Base-by-base conservation (phyloP, 805 yeast genomes). In the Starmerella stigmatis region DNA sequence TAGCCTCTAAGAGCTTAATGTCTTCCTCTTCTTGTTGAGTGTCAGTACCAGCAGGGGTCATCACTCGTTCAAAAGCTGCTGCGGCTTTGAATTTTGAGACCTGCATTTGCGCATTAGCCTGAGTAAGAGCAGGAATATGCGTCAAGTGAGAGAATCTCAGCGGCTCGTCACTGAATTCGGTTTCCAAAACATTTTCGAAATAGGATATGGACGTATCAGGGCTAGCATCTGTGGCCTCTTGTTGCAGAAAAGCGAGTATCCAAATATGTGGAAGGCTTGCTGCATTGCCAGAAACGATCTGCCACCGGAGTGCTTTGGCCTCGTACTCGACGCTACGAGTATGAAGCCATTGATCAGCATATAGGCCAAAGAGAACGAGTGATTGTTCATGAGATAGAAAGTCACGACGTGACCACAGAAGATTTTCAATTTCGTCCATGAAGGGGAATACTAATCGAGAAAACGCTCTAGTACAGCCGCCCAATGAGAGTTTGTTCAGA, bases 11-110 rank as follows among this genome's bases (percentile, higher is more conserved):
- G 6, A 61, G 47, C 3, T 19, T 29, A 12, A 52, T 42, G 17
- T 51, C 53, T 5, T 48, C 50, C 2, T 25, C 47, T 4, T 45
- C 37, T 8, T 48, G 44, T 4, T 15, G 4, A 7, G 13, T 20
- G 5, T 42, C 38, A 1, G 30, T 8, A 15, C 32, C 34, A 5
- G 38, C 27, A 0, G 30, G 25, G 20, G 16, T 23, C 40, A 77
- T 66, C 8, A 78, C 70, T 15, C 65, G 66, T 3, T 84, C 71
- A 54, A 83, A 82, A 11, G 78, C 71, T 0, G 80, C 66, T 35
- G 86, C 73, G 0, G 89, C 83, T 22, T 77, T 75, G 12, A 83
- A 68, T 41, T 85, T 83, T 2, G 88, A 79, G 16, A 78, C 64
- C 54, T 85, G 88, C 4, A 75, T 67, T 28, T 69, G 86, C 1